phyloP scores from a whole-genome alignment of 2,329 filamentous ascomycete genomes.

The Escovopsis sp. region DNA sequence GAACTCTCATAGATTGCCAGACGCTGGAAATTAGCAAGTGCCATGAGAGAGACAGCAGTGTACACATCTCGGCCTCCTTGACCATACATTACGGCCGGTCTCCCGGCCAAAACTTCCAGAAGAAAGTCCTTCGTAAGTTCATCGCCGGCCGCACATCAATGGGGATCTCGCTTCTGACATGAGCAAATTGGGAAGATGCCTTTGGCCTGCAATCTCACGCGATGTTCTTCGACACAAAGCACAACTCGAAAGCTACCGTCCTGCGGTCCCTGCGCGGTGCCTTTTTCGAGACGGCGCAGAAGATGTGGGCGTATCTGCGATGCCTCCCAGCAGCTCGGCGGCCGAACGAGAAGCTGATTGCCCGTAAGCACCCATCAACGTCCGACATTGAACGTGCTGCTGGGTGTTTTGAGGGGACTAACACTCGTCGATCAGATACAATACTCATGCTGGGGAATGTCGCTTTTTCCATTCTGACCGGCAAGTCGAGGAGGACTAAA shows the following conservation, averaged over 20 bases:
- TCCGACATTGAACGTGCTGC: background rate
- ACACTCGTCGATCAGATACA: conserved; percentile 30
- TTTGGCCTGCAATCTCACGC: conserved; percentile 77
- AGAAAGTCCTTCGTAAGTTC: conserved; percentile 56
- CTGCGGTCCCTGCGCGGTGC: conserved; percentile 60
- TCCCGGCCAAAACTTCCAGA: conserved; percentile 65
- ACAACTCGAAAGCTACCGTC: conserved; percentile 58
- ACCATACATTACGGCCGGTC: conserved; percentile 62
- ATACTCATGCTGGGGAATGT: conserved; percentile 51
- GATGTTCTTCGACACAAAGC: conserved; percentile 67
- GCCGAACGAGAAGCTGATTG: conserved; percentile 46
- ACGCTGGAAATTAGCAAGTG: conserved; percentile 66
- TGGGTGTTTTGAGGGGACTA: background rate
- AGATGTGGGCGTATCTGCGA: conserved; percentile 48
- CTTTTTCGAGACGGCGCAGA: conserved; percentile 65
- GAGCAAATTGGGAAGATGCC: conserved; percentile 32
- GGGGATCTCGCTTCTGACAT: background rate
- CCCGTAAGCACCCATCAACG: conserved; percentile 31
- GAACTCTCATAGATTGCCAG: conserved; percentile 56
- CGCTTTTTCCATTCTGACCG: conserved; percentile 48
- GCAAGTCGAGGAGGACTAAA: conserved; percentile 29
- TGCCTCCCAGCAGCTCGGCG: conserved; percentile 43
- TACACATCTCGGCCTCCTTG: conserved; percentile 49
- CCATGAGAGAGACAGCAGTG: conserved; percentile 34
- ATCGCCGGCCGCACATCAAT: background rate